Conservation (phyloP, 169 alveolate species). For the Amoebophrya sp. region DNA sequence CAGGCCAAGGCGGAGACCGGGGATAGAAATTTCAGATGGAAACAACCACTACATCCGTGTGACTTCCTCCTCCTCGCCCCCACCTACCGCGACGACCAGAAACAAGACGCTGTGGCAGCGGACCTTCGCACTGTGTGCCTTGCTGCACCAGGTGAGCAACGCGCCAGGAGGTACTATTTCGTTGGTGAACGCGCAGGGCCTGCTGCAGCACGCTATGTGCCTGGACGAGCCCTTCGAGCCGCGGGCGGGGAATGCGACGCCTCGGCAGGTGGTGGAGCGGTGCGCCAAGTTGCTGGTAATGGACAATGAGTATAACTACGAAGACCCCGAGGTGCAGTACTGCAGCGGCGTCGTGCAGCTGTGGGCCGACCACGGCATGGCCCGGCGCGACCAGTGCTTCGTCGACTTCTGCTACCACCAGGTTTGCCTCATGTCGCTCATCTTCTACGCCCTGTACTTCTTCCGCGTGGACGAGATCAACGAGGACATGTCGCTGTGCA, state of each 20-base stretch:
- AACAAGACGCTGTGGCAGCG: no score
- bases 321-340: neutral
- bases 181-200: no score
- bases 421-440: neutral
- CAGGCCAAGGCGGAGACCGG: no score
- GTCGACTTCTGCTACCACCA: slow-evolving; percentile 21
- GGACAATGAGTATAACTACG: neutral
- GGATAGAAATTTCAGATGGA: no score
- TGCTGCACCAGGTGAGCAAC: no score
- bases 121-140: no score
- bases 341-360: neutral
- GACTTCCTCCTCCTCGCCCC: no score
- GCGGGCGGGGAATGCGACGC: neutral
- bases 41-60: no score
- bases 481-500: neutral
- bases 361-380: slow-evolving; percentile 22
- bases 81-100: no score
- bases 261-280: neutral
- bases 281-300: neutral
- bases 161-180: no score
- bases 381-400: neutral
- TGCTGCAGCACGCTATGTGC: slow-evolving; percentile 6
- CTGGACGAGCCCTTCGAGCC: neutral
- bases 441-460: neutral
- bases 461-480: neutral